These are phyloP conservation scores for Magnaporthiopsis rhizophila DNA, from an alignment of 2,329 filamentous ascomycete species.

Conservation along the genomic window DNA sequence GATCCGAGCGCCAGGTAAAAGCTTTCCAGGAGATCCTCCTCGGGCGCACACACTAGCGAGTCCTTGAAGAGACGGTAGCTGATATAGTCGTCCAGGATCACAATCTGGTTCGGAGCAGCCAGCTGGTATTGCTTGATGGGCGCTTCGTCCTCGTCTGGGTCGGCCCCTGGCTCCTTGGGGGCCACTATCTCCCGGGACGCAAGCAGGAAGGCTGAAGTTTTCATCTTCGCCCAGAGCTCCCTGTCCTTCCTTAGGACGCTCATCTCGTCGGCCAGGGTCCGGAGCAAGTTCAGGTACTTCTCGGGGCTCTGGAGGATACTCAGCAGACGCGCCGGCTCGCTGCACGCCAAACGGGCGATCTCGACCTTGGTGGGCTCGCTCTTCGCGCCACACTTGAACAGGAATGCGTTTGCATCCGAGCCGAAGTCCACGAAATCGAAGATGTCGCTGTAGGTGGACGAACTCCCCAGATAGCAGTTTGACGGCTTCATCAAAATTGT, in stretches of 20 bases:
- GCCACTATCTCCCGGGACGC: constrained; percentile 67
- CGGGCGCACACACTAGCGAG: constrained; percentile 74
- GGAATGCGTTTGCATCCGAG: constrained; percentile 74
- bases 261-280: constrained; percentile 69
- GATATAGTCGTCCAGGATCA: constrained; percentile 80
- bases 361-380: constrained; percentile 82
- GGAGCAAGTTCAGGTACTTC: constrained; percentile 78
- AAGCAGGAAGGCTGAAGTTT: constrained; percentile 66
- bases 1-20: constrained; percentile 82
- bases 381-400: constrained; percentile 84
- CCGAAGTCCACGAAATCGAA: constrained; percentile 98
- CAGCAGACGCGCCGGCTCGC: constrained; percentile 74
- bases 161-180: constrained; percentile 24
- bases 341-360: constrained; percentile 74
- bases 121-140: constrained; percentile 73
- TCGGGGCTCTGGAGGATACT: constrained; percentile 72
- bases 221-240: constrained; percentile 69
- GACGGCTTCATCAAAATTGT: constrained; percentile 56
- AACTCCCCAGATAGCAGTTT: constrained; percentile 71
- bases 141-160: constrained; percentile 51
- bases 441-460: constrained; percentile 68
- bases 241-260: constrained; percentile 68
- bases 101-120: constrained; percentile 60
- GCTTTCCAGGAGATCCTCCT: constrained; percentile 77
- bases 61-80: constrained; percentile 85